Evolutionary conservation across 345 rosid species (phyloP), one percentile per base, ranked within the genome.

Genomic region (Hibiscus syriacus): DNA sequence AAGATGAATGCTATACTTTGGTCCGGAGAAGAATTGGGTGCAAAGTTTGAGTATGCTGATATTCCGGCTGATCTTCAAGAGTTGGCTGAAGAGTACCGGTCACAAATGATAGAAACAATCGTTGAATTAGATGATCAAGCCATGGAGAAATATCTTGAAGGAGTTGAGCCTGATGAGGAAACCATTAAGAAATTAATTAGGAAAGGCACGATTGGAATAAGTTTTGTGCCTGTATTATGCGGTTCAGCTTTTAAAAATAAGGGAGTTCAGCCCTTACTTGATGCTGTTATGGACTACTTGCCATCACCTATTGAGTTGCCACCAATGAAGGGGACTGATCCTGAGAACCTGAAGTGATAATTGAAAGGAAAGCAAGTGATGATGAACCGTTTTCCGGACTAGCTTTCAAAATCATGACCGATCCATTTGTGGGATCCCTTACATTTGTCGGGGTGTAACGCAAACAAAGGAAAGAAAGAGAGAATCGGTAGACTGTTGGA

Each of bases 21-120:
- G 97, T 87, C 96, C 1, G 97, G 99, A 32, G 97, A 90, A 84
- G 96, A 93, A 79, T 78, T 93, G 72, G 99, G 99, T 73, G 99
- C 99, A 0, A 89, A 93, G 80, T 93, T 93, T 63, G 77, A 1
- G 5, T 89, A 90, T 30, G 82, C 74, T 27, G 92, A 93, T 77
- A 87, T 93, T 72, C 97, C 95, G 13, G 87, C 67, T 25, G 88
- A 93, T 79, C 97, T 93, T 76, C 77, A 78, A 65, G 89, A 93
- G 53, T 72, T 83, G 70, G 96, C 97, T 72, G 81, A 80, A 48
- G 92, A 93, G 9, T 93, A 93, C 72, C 83, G 84, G 5, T 69
- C 86, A 0, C 85, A 73, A 79, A 72, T 90, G 91, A 72, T 93
- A 61, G 97, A 93, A 63, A 72, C 74, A 23, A 74, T 90, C 10